Evolutionary conservation across 768 basidiomycete species (phyloP), one percentile per base, ranked within the genome.

Genomic region (Psilocybe cyanescens): DNA sequence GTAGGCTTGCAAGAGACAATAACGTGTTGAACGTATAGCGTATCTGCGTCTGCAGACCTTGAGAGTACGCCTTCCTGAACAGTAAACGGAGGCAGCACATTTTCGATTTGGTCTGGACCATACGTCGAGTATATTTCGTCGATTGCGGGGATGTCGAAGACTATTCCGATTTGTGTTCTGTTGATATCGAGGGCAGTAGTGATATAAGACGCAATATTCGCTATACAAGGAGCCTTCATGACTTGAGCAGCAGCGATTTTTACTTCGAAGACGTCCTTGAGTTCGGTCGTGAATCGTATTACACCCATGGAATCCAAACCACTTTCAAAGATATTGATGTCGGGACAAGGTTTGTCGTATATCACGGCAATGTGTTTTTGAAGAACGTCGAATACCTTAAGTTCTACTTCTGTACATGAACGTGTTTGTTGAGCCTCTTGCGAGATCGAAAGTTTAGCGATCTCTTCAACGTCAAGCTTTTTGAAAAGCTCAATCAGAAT

Each of bases 11-110:
- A 66, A 12, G 65, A 62, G 58, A 81, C 59, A 3, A 81, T 59
- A 41, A 81, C 69, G 63, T 82, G 81, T 55, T 83, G 81, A 9
- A 83, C 78, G 64, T 80, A 82, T 56, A 80, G 72, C 1, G 72
- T 71, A 44, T 73, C 70, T 28, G 70, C 61, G n/a, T 74, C 72
- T 33, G 72, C 72, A 4, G 81, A 79, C 37, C 78, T 74, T 52
- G 77, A 75, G 53, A 83, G 66, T 16, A 83, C 76, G 19, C 82
- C 82, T 68, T 81, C 81, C 60, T 83, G 82, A 12, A 82, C 71
- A 17, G 81, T 71, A 55, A 82, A 80, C 30, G 82, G 71, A 17
- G 82, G 81, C 24, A 81, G 59, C 30, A 76, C 58, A 11, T 54
- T 52, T 48, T 74, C 71, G n/a, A 76, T 60, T 28, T 59, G 45